Evolutionary conservation across 78 protist genomes (phyloP).

Genomic region (Speleostelium caveatum): DNA sequence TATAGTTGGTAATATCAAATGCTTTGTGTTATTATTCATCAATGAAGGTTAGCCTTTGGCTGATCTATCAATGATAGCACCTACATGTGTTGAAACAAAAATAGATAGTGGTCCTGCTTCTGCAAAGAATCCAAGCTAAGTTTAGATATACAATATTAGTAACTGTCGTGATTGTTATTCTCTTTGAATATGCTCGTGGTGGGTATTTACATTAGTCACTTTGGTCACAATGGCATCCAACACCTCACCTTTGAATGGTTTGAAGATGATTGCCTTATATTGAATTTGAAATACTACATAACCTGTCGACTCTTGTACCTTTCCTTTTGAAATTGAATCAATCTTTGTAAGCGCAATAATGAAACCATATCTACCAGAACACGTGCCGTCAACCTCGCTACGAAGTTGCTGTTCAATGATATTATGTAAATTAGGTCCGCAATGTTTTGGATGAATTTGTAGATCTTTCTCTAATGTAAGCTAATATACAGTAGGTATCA

Average conservation of each 20-base stretch:
- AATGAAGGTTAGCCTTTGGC: not conserved
- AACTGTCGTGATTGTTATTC: too few relatives aligned
- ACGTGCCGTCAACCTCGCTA: constrained; percentile 86
- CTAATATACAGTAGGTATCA: not conserved
- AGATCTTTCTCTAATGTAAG: constrained; percentile 77
- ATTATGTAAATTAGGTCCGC: constrained; percentile 81
- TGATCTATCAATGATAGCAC: not conserved
- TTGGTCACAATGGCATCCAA: constrained; percentile 87
- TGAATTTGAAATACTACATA: constrained; percentile 73
- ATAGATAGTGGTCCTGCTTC: constrained; percentile 78
- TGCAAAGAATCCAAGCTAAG: constrained; percentile 79
- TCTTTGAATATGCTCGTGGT: not conserved
- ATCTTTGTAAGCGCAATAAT: constrained; percentile 84
- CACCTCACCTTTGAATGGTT: constrained; percentile 90
- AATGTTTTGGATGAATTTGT: constrained; percentile 82
- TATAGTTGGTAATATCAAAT: not conserved
- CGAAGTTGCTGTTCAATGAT: constrained; percentile 64
- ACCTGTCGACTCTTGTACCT: constrained; percentile 82
- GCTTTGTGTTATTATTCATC: not conserved
- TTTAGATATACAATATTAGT: not conserved
- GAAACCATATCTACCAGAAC: constrained; percentile 88
- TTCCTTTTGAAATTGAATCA: constrained; percentile 72
- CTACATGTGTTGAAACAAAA: constrained; percentile 72
- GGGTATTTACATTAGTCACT: constrained; percentile 75
- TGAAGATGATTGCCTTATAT: constrained; percentile 86